Percentiles rank a stretch among this genome's conserved stretches.
Conservation (phyloP, 1,139 yeast genomes). For the Lodderomyces orthopsilosis region DNA sequence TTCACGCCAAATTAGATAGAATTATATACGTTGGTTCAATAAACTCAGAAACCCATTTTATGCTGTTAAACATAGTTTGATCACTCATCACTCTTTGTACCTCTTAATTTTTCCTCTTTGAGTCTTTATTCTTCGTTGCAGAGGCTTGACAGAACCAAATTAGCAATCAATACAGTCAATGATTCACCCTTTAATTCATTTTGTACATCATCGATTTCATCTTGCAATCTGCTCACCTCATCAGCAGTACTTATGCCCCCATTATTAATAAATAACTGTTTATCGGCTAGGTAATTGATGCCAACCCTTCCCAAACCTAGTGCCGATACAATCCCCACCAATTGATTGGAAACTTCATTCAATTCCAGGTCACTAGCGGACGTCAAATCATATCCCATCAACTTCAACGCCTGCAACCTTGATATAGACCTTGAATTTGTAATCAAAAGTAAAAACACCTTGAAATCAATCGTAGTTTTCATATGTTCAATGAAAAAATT, state of each 20-base stretch:
- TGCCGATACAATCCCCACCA: conserved; percentile 23
- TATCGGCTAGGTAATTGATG: conserved; percentile 24
- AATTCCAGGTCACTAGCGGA: conserved; percentile 8
- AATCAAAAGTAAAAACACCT: conserved; percentile 27
- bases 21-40: no score
- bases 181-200: conserved; percentile 25
- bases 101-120: no score
- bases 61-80: no score
- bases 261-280: conserved; percentile 24
- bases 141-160: conserved; percentile 7
- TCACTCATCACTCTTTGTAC: no score
- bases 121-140: neutral
- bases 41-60: no score
- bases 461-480: conserved; percentile 26
- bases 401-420: conserved; percentile 19
- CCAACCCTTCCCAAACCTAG: conserved; percentile 30
- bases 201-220: conserved; percentile 21
- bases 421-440: conserved; percentile 25
- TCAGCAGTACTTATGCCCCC: conserved; percentile 7
- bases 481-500: conserved; percentile 22
- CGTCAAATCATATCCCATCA: conserved; percentile 25
- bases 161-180: conserved; percentile 27
- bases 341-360: conserved; percentile 16
- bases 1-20: no score
- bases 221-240: conserved; percentile 10